Conservation (phyloP, 331 rosid species). For the Malus hybrid region DNA sequence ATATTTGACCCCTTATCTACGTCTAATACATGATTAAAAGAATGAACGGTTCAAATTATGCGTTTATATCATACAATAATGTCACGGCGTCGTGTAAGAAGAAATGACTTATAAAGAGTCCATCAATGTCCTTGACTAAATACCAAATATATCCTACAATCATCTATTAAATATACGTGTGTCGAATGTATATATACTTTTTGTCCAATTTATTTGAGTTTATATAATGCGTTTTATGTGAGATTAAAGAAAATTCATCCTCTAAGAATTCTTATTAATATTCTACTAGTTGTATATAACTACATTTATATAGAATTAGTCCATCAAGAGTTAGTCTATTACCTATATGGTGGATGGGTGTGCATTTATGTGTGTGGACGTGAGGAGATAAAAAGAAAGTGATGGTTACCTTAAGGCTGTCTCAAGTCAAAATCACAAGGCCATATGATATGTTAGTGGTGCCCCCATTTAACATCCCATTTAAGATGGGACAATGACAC, state of each 20-base stretch:
- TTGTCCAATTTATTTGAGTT: not conserved
- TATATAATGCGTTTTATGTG: not conserved
- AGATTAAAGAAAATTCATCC: not conserved
- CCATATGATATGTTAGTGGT: slow-evolving; percentile 17
- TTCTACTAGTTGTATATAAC: not conserved
- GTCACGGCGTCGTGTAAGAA: no score
- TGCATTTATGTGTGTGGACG: not conserved
- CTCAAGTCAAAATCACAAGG: slow-evolving; percentile 13
- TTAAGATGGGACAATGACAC: slow-evolving; percentile 17
- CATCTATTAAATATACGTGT: not conserved
- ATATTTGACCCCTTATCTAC: no score
- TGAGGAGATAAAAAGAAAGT: not conserved
- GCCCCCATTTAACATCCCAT: not conserved
- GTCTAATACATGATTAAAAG: no score
- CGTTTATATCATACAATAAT: no score
- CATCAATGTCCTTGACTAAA: not conserved
- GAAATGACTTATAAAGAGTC: not conserved
- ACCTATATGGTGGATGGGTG: not conserved
- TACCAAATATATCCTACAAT: not conserved
- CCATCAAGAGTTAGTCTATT: not conserved
- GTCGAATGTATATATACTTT: not conserved
- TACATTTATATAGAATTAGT: not conserved
- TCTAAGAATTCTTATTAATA: not conserved
- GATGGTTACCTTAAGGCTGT: slow-evolving; percentile 3
- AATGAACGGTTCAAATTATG: no score